Conservation (phyloP, 2,329 filamentous ascomycete genomes). For the Catunica adiposa region DNA sequence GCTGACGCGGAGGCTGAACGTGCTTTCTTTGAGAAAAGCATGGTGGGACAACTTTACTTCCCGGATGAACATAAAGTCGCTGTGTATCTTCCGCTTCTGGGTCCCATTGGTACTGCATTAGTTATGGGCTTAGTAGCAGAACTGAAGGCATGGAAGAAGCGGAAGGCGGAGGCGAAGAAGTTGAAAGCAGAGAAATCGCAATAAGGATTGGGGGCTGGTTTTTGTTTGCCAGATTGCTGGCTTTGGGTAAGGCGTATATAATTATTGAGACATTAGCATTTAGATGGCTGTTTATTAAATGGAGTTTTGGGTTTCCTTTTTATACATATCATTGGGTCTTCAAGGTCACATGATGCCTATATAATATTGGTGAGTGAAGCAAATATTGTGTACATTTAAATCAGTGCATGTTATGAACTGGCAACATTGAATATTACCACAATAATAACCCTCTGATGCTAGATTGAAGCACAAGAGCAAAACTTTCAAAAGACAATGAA, state of each 20-base stretch:
- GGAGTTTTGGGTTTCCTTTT: not conserved
- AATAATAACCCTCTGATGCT: not conserved
- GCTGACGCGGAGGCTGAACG: slow-evolving; percentile 81
- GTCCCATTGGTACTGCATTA: slow-evolving; percentile 78
- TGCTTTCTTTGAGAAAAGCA: slow-evolving; percentile 96
- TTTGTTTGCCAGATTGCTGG: not conserved
- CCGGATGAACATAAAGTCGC: slow-evolving; percentile 97
- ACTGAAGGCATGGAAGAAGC: slow-evolving; percentile 43
- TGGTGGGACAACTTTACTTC: slow-evolving; percentile 98
- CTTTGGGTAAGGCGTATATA: not conserved
- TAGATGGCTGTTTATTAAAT: not conserved
- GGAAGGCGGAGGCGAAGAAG: slow-evolving; percentile 27
- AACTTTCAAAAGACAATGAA: not conserved
- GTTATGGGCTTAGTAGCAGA: slow-evolving; percentile 74
- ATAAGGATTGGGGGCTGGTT: too few relatives aligned
- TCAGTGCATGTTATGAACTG: not conserved
- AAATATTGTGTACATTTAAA: not conserved
- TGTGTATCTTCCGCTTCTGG: slow-evolving; percentile 81
- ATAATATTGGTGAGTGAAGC: not conserved
- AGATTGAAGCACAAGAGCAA: not conserved
- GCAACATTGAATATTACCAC: too few relatives aligned
- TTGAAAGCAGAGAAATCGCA: slow-evolving; percentile 24
- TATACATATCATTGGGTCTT: not conserved
- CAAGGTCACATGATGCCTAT: not conserved
- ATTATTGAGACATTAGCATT: not conserved